Evolutionary conservation across 345 rosid species (phyloP), one percentile per base, ranked within the genome.

Genomic region (Hibiscus trionum): DNA sequence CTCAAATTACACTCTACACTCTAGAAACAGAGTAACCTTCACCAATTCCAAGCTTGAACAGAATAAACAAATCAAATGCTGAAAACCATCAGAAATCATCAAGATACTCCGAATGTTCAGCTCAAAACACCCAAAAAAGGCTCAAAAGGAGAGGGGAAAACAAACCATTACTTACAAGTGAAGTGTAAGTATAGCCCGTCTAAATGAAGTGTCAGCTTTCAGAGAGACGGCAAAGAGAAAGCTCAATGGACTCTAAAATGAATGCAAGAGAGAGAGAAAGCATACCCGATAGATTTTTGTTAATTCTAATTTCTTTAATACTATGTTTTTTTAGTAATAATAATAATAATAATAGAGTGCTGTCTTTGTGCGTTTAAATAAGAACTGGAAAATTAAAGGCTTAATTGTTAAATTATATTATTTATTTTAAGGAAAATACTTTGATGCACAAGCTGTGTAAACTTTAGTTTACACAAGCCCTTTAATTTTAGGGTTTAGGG

Each of bases 151-250:
- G 63, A 31, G 1, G 16, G 15, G 61, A 35, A 55, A 69, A 76
- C 80, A 77, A 70, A 78, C 64, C 80, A 77, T 66, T 62, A 78
- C 85, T 80, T 73, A 78, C 82, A 75, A 49, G 77, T 52, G 64
- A 59, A 61, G 73, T 17, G 64, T 69, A 61, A 73, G 72, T 53
- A 37, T 27, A 61, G 55, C 67, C 33, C 39, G 66, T 7, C 12
- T 44, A 31, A 76, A 63, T 37, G 21, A 52, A 75, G 77, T 66
- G 76, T 72, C 78, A 79, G 81, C 61, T 47, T 31, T 75, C 73
- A 58, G 56, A 60, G 78, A 77, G 77, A 74, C 74, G 73, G 74
- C 69, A 73, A 61, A 17, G 77, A 84, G 85, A 80, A 80, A 79
- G 71, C 79, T 72, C 71, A 72, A 82, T 80, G 80, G 83, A 76